These are phyloP conservation scores for Magnaporthiopsis rhizophila DNA, from an alignment of 2,329 filamentous ascomycete species.

Conservation along the genomic window DNA sequence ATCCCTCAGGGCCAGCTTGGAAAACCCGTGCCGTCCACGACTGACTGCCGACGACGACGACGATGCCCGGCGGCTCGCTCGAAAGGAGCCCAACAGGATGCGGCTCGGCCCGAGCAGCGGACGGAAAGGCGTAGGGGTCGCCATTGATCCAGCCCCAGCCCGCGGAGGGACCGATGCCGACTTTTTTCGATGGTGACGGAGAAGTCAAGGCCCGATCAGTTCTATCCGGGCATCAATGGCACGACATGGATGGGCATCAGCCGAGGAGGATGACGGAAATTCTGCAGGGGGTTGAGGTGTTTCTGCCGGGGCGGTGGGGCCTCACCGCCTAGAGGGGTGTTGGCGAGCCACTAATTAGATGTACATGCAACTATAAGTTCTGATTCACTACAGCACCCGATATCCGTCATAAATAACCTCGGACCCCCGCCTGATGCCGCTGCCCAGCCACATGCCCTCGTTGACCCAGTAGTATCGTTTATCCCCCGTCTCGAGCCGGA, in stretches of 20 bases:
- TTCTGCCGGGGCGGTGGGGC: not conserved
- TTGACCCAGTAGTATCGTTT: constrained; percentile 17
- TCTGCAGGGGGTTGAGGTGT: not conserved
- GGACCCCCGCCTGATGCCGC: constrained; percentile 14
- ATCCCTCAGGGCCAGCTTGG: too few species aligned
- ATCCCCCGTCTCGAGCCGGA: constrained; percentile 20
- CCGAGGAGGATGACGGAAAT: not conserved
- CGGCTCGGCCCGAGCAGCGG: not conserved
- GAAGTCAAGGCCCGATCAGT: too few species aligned
- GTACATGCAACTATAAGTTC: too few species aligned
- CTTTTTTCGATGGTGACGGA: too few species aligned
- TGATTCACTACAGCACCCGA: constrained; percentile 1
- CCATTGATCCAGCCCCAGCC: not conserved
- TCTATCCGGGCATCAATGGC: not conserved
- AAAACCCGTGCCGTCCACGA: too few species aligned
- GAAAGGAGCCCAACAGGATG: not conserved
- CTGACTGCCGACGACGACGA: not conserved
- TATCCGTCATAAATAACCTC: constrained; percentile 8
- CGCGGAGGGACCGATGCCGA: too few species aligned
- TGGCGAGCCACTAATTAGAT: too few species aligned
- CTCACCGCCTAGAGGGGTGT: not conserved
- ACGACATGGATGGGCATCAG: not conserved
- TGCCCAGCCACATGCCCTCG: constrained; percentile 17
- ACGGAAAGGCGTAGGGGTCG: not conserved
- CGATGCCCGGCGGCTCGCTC: not conserved